Percentiles rank a stretch among this genome's conserved stretches.
Conservation (phyloP, 2,329 filamentous ascomycete species). For the Ophiocordyceps camponoti-floridani region DNA sequence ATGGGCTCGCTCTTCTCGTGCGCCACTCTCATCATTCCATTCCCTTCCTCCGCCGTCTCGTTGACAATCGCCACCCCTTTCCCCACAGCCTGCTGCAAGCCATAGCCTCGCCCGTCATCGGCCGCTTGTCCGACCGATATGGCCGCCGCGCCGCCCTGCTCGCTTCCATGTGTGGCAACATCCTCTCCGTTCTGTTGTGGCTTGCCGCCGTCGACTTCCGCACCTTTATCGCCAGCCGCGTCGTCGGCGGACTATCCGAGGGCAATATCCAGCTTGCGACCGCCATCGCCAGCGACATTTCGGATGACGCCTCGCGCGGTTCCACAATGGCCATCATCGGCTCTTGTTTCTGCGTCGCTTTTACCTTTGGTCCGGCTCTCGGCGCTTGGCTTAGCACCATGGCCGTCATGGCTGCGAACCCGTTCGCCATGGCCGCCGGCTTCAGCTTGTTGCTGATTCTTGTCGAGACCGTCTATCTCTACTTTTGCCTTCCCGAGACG, state of each 20-base stretch:
- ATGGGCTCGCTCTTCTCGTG: constrained; percentile 78
- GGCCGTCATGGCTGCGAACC: constrained; percentile 65
- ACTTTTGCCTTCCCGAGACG: constrained; percentile 72
- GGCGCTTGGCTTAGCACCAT: constrained; percentile 74
- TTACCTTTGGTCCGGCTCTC: constrained; percentile 86
- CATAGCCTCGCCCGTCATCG: constrained; percentile 80
- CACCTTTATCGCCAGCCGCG: constrained; percentile 81
- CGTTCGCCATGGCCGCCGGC: constrained; percentile 81
- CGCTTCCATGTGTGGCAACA: constrained; percentile 84
- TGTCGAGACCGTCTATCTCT: constrained; percentile 76
- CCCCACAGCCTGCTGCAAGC: constrained; percentile 65
- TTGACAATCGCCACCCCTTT: not conserved
- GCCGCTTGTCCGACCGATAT: constrained; percentile 70
- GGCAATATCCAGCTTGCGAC: constrained; percentile 94
- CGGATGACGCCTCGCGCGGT: constrained; percentile 65
- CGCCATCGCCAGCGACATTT: constrained; percentile 92
- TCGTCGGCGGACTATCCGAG: constrained; percentile 87
- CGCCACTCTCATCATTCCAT: constrained; percentile 6
- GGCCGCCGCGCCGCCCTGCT: constrained; percentile 76
- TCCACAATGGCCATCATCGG: constrained; percentile 94
- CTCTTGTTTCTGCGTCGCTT: constrained; percentile 90
- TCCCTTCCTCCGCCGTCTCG: not conserved
- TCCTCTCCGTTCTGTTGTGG: constrained; percentile 86
- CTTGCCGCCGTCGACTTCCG: constrained; percentile 85
- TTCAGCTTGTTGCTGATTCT: constrained; percentile 76